Base-by-base conservation (phyloP, 306 rosid species). In the Astragalus glycyphyllos region DNA sequence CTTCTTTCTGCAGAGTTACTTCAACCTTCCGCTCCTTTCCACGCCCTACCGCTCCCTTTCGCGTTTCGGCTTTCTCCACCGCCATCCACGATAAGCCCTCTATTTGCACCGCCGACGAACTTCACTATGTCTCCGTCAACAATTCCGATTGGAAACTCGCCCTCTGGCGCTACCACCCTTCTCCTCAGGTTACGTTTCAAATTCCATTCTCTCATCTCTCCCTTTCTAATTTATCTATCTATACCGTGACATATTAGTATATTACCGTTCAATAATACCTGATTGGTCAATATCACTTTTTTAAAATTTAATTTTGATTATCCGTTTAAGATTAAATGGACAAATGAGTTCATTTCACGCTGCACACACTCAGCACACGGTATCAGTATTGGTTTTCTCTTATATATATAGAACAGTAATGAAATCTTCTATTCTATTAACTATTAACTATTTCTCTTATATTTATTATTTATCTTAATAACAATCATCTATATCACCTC, bases 91-190 rank as follows among this genome's bases (percentile, higher is more conserved):
- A 87, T 5, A 89, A 87, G 79, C 99, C 96, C 20, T 78, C 96
- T 53, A 57, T 86, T 58, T 95, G 99, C 77, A 91, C 97, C 13
- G 99, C 99, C 35, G 99, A 95, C 57, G 99, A 95, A 81, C 92
- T 95, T 5, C 99, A 95, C 71, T 91, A 89, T 75, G 97, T 91
- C 15, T 81, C 99, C 57, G 84, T 89, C n/a, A 54, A 85, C 8
- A 80, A 77, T 75, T 95, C 90, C 76, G 91, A 89, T 75, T 95
- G 99, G 99, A 81, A 77, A 42, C 92, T 91, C 65, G 96, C 99
- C 2, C 91, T 95, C 79, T 95, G 99, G 99, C 99, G 99, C 23
- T 95, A 95, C 69, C 85, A 58, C 32, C 97, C 99, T 51, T 81
- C 81, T 56, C 92, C 96, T 32, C 78, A 81, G 88, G 99, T 88